phyloP scores from a whole-genome alignment of 495 filamentous ascomycete species.

The Aspergillus sclerotiicarbonarius region DNA sequence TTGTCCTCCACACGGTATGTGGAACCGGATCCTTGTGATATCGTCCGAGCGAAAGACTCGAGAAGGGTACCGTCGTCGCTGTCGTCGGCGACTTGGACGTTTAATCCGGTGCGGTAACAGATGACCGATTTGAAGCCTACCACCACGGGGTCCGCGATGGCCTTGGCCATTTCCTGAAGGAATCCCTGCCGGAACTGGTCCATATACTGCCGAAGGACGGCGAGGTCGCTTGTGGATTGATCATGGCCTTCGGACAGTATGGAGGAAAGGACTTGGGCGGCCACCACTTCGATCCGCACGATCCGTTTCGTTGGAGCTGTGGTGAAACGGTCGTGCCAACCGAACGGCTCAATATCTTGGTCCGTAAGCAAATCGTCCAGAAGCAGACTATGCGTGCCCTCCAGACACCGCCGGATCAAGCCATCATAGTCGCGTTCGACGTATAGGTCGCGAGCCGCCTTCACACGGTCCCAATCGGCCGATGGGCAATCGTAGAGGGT shows the following conservation, averaged over 20 bases:
- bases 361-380: conserved; percentile 74
- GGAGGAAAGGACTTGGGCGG: conserved; percentile 58
- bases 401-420: conserved; percentile 62
- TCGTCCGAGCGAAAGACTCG: conserved; percentile 32
- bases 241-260: conserved; percentile 23
- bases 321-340: conserved; percentile 71
- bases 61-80: conserved; percentile 18
- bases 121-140: conserved; percentile 84
- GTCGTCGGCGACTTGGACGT: conserved; percentile 35
- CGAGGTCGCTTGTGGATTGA: conserved; percentile 1
- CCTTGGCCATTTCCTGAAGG: conserved; percentile 44
- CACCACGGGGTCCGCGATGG: conserved; percentile 63
- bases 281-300: conserved; percentile 79
- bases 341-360: conserved; percentile 56
- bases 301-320: conserved; percentile 66
- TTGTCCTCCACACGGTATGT: conserved; percentile 60
- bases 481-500: conserved; percentile 57
- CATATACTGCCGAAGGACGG: conserved; percentile 27
- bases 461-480: conserved; percentile 59
- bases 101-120: conserved; percentile 79
- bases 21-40: conserved; percentile 22
- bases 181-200: conserved; percentile 46
- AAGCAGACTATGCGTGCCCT: conserved; percentile 72
- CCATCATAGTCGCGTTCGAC: conserved; percentile 54
- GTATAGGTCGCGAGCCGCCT: conserved; percentile 54